Base-by-base conservation (phyloP, 306 rosid species). In the Clitoria ternatea region DNA sequence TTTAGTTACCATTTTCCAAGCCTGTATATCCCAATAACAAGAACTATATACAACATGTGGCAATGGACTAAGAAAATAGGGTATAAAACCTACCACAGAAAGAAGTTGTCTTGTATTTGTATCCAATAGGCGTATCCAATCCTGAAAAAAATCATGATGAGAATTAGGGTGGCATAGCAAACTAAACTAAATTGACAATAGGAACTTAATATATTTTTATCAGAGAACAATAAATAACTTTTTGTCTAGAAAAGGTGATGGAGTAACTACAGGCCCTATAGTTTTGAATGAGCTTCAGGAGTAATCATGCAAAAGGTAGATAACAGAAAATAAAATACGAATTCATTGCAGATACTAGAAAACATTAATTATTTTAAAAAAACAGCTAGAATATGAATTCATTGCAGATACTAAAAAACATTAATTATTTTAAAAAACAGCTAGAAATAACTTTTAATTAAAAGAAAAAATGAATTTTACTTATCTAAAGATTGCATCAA, bases 51-150 rank as follows among this genome's bases (percentile, higher is more conserved):
- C n/a, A n/a, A 49, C 62, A 56, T 14, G 59, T 6, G 7, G 48
- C 30, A 30, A 72, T 7, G 4, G 30, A 23, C 33, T 40, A 61
- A 71, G 6, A 18, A n/a, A 26, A 49, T 57, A 43, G 49, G 55
- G 50, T 22, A 62, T 22, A 52, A 61, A 69, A 47, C 92, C 27
- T 87, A 94, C 99, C 69, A 96, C 89, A 66, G 96, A 89, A 59
- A 94, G 96, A 75, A 86, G 90, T 68, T 94, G 95, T 73, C 99
- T 88, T 0, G 96, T 84, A 70, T 83, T 89, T 6, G 84, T 80
- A 74, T 94, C 87, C 99, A 97, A 94, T 43, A 94, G 43, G 20
- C 97, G 97, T 37, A 94, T 94, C 99, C 81, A 94, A 72, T 73
- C 99, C 99, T 94, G n/a, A 57, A 69, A 56, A 60, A 72, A 52